These are phyloP conservation scores for Diutina scorzettiae DNA, from an alignment of 1,139 yeast species.

Conservation along the genomic window DNA sequence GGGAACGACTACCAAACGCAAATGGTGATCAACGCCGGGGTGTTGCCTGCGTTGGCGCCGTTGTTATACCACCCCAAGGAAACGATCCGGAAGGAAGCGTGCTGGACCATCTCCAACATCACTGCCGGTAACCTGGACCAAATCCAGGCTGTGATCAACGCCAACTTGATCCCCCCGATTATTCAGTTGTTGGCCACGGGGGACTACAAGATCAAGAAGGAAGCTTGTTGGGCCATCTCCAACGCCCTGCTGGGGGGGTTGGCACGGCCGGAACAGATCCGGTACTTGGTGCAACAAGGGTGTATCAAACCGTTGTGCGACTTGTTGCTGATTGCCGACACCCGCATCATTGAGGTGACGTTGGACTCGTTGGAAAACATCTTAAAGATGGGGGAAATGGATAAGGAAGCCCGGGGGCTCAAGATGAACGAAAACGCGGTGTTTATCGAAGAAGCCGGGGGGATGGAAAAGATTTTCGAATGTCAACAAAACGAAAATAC, in stretches of 20 bases:
- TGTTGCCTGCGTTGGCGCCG: constrained; percentile 72
- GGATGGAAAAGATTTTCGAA: constrained; percentile 91
- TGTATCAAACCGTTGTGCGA: constrained; percentile 97
- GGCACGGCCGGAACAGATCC: constrained; percentile 83
- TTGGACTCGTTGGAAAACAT: constrained; percentile 81
- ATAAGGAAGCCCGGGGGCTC: constrained; percentile 64
- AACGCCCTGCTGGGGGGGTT: constrained; percentile 96
- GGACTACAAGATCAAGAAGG: constrained; percentile 88
- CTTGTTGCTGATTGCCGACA: constrained; percentile 74
- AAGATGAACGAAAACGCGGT: constrained; percentile 77
- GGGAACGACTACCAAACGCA: constrained; percentile 96
- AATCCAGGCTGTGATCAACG: constrained; percentile 92
- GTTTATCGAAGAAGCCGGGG: constrained; percentile 95
- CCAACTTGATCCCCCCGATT: constrained; percentile 87
- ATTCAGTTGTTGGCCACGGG: constrained; percentile 71
- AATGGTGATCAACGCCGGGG: constrained; percentile 88
- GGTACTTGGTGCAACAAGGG: constrained; percentile 87
- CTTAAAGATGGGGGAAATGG: constrained; percentile 86
- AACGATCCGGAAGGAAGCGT: constrained; percentile 89
- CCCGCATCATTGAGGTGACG: constrained; percentile 87
- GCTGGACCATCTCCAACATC: constrained; percentile 97
- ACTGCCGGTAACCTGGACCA: constrained; percentile 96
- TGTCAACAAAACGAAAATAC: constrained; percentile 90
- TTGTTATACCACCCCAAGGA: constrained; percentile 79
- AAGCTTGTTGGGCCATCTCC: constrained; percentile 99